phyloP scores from a whole-genome alignment of 129 eudicot genomes.

The Artemisia annua region DNA sequence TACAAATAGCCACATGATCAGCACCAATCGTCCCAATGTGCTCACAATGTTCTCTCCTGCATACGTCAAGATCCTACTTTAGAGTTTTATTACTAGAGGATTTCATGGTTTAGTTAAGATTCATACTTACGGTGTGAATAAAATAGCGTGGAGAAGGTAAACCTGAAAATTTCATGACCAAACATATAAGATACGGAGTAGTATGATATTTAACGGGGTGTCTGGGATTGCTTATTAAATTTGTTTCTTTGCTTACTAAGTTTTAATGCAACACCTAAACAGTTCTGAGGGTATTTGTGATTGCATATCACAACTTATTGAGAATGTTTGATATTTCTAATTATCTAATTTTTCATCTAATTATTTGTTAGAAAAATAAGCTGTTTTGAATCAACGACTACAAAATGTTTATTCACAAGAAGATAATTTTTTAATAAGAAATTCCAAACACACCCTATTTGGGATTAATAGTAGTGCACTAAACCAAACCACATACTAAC shows the following conservation, averaged over 20 bases:
- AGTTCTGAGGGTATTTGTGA: too few relatives aligned
- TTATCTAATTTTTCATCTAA: too few relatives aligned
- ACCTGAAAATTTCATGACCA: slow-evolving; percentile 41
- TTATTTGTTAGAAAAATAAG: too few relatives aligned
- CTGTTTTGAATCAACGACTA: too few relatives aligned
- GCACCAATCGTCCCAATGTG: slow-evolving; percentile 2
- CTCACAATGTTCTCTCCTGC: slow-evolving; percentile 13
- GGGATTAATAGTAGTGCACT: neutral
- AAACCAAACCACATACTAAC: slow-evolving; percentile 23
- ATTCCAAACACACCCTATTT: neutral
- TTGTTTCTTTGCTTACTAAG: too few relatives aligned
- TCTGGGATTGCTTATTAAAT: too few relatives aligned
- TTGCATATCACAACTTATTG: too few relatives aligned
- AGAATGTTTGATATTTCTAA: too few relatives aligned
- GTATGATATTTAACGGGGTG: too few relatives aligned
- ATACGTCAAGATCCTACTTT: neutral
- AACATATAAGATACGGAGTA: neutral
- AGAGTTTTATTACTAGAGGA: neutral
- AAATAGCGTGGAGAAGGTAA: slow-evolving; percentile 59
- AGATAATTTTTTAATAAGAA: neutral
- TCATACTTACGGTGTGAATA: slow-evolving; percentile 34
- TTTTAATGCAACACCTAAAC: too few relatives aligned
- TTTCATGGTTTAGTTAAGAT: neutral
- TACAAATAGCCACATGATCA: slow-evolving; percentile 10
- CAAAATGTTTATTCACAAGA: neutral